Conservation (phyloP, 257 asterid species). For the Plantago major region DNA sequence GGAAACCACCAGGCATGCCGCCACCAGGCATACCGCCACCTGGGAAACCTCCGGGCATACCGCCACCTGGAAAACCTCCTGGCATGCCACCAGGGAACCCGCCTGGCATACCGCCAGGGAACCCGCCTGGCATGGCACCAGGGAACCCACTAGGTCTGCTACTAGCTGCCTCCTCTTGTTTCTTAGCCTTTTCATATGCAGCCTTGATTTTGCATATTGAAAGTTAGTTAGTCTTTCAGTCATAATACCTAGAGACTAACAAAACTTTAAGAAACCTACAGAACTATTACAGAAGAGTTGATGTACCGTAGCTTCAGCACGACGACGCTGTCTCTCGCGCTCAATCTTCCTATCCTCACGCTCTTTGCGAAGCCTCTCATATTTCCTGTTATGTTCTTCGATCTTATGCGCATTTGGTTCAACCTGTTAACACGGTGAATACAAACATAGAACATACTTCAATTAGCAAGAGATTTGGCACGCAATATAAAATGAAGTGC, state of each 20-base stretch:
- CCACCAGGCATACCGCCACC: conserved; percentile 58
- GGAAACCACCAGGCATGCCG: conserved; percentile 29
- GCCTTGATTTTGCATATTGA: conserved; percentile 42
- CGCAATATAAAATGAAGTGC: no score
- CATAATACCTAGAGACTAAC: background rate
- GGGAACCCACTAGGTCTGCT: conserved; percentile 62
- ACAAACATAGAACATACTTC: background rate
- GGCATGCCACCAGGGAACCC: no score
- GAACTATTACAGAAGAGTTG: background rate
- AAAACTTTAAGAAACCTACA: background rate
- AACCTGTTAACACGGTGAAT: conserved; percentile 40
- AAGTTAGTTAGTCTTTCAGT: conserved; percentile 5
- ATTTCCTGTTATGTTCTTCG: conserved; percentile 87
- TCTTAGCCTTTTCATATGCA: conserved; percentile 91
- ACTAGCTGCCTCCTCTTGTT: conserved; percentile 74
- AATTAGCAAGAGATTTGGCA: no score
- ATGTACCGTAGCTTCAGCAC: conserved; percentile 85
- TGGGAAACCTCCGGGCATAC: conserved; percentile 48
- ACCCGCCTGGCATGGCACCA: conserved; percentile 42
- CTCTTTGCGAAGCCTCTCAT: conserved; percentile 88
- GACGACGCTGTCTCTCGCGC: conserved; percentile 70
- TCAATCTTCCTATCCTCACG: conserved; percentile 67
- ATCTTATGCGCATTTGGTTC: conserved; percentile 92
- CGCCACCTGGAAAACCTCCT: conserved; percentile 42
- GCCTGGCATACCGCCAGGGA: conserved; percentile 34